These are phyloP conservation scores for Bretschneidera sinensis DNA, from an alignment of 345 rosid species.

Conservation along the genomic window DNA sequence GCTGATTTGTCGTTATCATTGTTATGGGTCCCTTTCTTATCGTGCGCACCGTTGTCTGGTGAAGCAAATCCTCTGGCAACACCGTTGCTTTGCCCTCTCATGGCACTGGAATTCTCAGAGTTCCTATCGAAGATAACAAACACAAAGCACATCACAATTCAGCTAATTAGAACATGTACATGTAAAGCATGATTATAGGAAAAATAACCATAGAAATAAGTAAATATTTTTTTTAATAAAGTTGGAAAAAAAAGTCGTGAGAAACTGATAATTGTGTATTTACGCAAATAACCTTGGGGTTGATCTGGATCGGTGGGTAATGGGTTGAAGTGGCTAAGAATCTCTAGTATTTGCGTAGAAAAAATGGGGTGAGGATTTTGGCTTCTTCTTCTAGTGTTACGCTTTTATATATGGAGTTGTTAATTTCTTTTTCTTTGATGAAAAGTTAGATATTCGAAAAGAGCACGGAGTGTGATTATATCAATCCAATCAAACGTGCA, in stretches of 20 bases:
- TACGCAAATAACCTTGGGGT: constrained; percentile 39
- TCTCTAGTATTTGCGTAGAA: constrained; percentile 20
- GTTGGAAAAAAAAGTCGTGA: constrained; percentile 5
- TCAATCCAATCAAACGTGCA: constrained; percentile 18
- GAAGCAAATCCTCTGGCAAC: constrained; percentile 41
- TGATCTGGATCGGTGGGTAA: constrained; percentile 24
- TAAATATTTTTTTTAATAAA: constrained; percentile 8
- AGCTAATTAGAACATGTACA: constrained; percentile 2
- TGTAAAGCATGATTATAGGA: constrained; percentile 1
- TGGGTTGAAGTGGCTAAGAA: constrained; percentile 12
- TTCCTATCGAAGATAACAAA: constrained; percentile 31
- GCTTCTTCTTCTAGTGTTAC: constrained; percentile 9
- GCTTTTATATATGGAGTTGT: background rate
- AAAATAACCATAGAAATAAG: constrained; percentile 1
- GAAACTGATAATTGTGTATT: constrained; percentile 6
- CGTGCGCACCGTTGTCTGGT: constrained; percentile 51
- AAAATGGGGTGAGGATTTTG: constrained; percentile 8
- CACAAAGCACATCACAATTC: background rate
- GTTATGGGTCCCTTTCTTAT: constrained; percentile 30
- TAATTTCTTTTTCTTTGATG: background rate
- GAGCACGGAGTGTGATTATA: background rate
- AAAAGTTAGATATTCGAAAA: constrained; percentile 12
- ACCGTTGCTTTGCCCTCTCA: constrained; percentile 63
- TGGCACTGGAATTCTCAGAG: constrained; percentile 53
- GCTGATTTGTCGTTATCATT: constrained; percentile 37